Evolutionary conservation across 1,139 yeast species (phyloP).

Genomic region (Hansenula lynferdii): DNA sequence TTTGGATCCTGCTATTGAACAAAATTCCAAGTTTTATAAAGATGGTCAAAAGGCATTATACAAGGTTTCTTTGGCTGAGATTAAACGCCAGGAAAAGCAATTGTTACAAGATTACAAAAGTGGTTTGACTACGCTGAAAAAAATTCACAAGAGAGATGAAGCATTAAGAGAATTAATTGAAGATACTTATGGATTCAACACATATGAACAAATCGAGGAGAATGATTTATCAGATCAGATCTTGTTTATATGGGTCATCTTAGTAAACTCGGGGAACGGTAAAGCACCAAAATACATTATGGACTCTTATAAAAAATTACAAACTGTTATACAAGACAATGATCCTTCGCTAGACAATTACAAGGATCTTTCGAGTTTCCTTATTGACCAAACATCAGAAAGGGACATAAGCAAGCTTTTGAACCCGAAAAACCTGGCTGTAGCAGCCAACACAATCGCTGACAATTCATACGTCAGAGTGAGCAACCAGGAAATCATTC

Average conservation of each 20-base stretch:
- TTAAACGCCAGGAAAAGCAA: constrained; percentile 16
- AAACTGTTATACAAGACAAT: background rate
- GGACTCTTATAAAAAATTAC: constrained; percentile 1
- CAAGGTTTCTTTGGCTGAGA: constrained; percentile 10
- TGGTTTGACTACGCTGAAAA: constrained; percentile 14
- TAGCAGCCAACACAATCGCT: constrained; percentile 13
- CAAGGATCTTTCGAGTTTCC: background rate
- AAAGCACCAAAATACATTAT: constrained; percentile 13
- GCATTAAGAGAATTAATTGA: constrained; percentile 7
- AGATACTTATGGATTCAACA: constrained; percentile 4
- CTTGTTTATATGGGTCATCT: constrained; percentile 16
- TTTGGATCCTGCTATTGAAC: constrained; percentile 4
- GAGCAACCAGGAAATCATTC: constrained; percentile 14
- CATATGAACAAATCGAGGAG: constrained; percentile 9
- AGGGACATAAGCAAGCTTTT: constrained; percentile 4
- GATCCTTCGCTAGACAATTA: constrained; percentile 2
- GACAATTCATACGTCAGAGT: constrained; percentile 16
- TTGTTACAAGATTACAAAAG: constrained; percentile 14
- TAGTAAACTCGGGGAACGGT: constrained; percentile 6
- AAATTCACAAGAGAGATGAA: constrained; percentile 17
- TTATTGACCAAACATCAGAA: constrained; percentile 4
- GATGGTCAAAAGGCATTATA: constrained; percentile 16
- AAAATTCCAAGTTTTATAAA: constrained; percentile 14
- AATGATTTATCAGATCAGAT: constrained; percentile 12
- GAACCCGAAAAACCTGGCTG: constrained; percentile 8